These are phyloP conservation scores for Dipodascus geniculatus DNA, from an alignment of 805 yeast genomes.

Conservation along the genomic window DNA sequence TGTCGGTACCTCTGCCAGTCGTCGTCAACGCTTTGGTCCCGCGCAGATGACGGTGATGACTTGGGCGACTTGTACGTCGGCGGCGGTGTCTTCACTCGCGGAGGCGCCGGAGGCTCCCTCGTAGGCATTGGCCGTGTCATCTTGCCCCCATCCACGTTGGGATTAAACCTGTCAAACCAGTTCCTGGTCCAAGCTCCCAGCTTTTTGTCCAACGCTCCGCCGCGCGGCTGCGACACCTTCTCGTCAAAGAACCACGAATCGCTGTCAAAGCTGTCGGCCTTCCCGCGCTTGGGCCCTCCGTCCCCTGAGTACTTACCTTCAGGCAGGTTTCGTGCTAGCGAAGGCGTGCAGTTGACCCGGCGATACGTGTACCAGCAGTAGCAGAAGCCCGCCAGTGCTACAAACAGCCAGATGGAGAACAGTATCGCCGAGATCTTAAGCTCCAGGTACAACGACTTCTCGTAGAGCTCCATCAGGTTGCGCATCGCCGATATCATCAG, in stretches of 20 bases:
- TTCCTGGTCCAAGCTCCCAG: too few relatives aligned
- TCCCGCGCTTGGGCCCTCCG: neutral
- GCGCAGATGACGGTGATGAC: neutral
- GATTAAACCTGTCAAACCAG: too few relatives aligned
- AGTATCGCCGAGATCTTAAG: slow-evolving; percentile 7
- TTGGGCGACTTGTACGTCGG: neutral
- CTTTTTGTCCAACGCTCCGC: too few relatives aligned
- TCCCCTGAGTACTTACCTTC: neutral
- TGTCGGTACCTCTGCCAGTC: neutral
- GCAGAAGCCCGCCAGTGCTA: slow-evolving; percentile 5
- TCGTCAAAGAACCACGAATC: slow-evolving; percentile 1
- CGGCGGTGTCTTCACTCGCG: neutral
- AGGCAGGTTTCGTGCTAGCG: neutral
- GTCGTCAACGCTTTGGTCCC: neutral
- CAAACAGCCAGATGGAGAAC: slow-evolving; percentile 7
- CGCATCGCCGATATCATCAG: slow-evolving; percentile 3
- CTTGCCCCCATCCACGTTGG: neutral
- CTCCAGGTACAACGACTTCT: slow-evolving; percentile 7
- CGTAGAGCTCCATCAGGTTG: slow-evolving; percentile 6
- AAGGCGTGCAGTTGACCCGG: neutral
- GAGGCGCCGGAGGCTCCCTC: neutral
- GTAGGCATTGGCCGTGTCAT: neutral
- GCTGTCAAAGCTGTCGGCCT: neutral
- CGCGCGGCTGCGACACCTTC: too few relatives aligned
- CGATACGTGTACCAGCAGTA: slow-evolving; percentile 7